Percentiles rank a stretch among this genome's conserved stretches.
phyloP scores from a whole-genome alignment of 2,329 filamentous ascomycete species.

The Sphaerulina vaccinii region DNA sequence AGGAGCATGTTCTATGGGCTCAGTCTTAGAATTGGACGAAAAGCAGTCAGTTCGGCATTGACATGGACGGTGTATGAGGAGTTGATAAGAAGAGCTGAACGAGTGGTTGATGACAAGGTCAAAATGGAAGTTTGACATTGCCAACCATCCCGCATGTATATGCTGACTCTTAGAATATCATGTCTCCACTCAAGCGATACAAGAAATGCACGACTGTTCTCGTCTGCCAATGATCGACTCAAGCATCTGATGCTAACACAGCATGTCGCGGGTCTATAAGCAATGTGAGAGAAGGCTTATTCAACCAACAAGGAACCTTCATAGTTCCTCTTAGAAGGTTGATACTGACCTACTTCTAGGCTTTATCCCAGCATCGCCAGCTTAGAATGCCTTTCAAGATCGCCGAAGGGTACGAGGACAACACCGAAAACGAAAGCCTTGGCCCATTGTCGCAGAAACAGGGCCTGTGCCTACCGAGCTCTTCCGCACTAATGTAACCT shows the following conservation, averaged over 20 bases:
- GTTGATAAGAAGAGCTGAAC: constrained; percentile 71
- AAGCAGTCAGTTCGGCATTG: constrained; percentile 88
- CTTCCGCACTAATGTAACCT: too few species aligned
- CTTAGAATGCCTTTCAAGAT: not conserved
- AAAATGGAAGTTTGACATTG: not conserved
- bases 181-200: not conserved
- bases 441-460: not conserved
- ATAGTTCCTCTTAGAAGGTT: not conserved
- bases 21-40: constrained; percentile 81
- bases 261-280: too few species aligned
- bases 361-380: not conserved
- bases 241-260: too few species aligned
- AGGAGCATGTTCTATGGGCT: constrained; percentile 82
- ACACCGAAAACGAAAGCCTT: not conserved
- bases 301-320: not conserved
- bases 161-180: not conserved
- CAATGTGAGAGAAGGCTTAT: not conserved
- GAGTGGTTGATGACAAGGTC: constrained; percentile 18
- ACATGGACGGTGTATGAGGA: constrained; percentile 98
- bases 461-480: too few species aligned
- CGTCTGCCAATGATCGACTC: too few species aligned
- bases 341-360: not conserved
- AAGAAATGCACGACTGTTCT: too few species aligned
- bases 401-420: not conserved
- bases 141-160: not conserved